Percentiles rank a stretch among this genome's conserved stretches.
Conservation (phyloP, 805 yeast genomes). For the Cyberlindnera bimundalis region DNA sequence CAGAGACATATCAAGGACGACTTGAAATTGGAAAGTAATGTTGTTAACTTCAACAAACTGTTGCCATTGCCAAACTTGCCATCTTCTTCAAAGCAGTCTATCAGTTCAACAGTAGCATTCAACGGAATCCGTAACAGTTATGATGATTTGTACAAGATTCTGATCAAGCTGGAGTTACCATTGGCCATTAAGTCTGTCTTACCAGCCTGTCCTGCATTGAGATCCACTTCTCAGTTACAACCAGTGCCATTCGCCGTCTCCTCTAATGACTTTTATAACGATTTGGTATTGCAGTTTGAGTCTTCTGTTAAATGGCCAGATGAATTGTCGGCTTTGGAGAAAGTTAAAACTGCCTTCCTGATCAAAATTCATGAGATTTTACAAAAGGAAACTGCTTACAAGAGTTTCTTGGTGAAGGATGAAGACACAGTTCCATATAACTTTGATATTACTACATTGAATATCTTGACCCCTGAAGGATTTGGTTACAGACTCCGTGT, state of each 20-base stretch:
- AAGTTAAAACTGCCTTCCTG: conserved; percentile 86
- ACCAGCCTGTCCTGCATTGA: conserved; percentile 70
- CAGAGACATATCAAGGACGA: conserved; percentile 56
- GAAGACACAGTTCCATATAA: conserved; percentile 60
- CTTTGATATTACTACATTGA: conserved; percentile 51
- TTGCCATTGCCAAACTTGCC: conserved; percentile 62
- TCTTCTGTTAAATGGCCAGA: conserved; percentile 94
- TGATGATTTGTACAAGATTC: conserved; percentile 52
- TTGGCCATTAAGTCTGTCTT: conserved; percentile 64
- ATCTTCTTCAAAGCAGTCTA: conserved; percentile 51
- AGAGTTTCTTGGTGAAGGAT: conserved; percentile 63
- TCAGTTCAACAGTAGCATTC: conserved; percentile 40
- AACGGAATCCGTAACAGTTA: conserved; percentile 47
- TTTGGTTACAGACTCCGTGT: conserved; percentile 79
- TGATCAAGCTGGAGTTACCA: conserved; percentile 56
- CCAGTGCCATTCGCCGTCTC: conserved; percentile 82
- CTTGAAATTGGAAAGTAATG: conserved; percentile 31
- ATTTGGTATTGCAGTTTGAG: conserved; percentile 82
- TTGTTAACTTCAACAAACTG: conserved; percentile 44
- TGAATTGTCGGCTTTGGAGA: conserved; percentile 78
- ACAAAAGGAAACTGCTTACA: conserved; percentile 48
- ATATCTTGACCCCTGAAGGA: conserved; percentile 83
- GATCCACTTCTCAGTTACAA: conserved; percentile 70
- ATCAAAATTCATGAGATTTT: conserved; percentile 58
- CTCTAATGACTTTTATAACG: conserved; percentile 76